Evolutionary conservation across 768 basidiomycete species (phyloP), one percentile per base, ranked within the genome.

Genomic region (Suillus paluster): DNA sequence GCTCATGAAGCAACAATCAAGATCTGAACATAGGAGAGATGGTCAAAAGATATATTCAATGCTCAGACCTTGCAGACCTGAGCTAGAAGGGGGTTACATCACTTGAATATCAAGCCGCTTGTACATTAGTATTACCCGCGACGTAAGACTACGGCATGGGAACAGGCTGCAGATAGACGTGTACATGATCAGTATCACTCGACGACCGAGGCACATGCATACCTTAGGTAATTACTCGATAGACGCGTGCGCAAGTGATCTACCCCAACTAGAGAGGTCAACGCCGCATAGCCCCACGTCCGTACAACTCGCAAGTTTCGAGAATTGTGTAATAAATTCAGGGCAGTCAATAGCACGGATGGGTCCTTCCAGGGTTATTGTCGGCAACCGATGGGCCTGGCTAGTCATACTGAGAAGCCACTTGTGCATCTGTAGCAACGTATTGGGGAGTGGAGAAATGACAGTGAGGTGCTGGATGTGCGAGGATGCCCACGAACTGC

Each of bases 221-320:
- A 53, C 52, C 52, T 34, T 34, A 21, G 8, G n/a, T 53, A 33
- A 23, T 21, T 23, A 34, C 21, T 19, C n/a, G 17, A 42, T 36
- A 21, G 52, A 14, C n/a, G n/a, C 21, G n/a, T 34, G 33, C 50
- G 19, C 14, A 9, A 53, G 30, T 2, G 21, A 34, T 33, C 49
- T 34, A 33, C 19, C 23, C 21, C 17, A 23, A 55, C 23, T 25
- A 17, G 36, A 55, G 36, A 39, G 36, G 25, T 39, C 54, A 25
- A 55, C 5, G 5, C 25, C 39, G 38, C 54, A 27, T 19, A 55
- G 38, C 54, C 38, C 38, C 3, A 55, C 54, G 25, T 55, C 54
- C 36, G 54, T 55, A 25, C 54, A 55, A 17, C 54, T 55, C 25
- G 23, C 36, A 39, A 55, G 23, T 39, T 55, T 55, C 54, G 10